Evolutionary conservation across 2,329 filamentous ascomycete genomes (phyloP).

Genomic region (Cladophialophora yegresii): DNA sequence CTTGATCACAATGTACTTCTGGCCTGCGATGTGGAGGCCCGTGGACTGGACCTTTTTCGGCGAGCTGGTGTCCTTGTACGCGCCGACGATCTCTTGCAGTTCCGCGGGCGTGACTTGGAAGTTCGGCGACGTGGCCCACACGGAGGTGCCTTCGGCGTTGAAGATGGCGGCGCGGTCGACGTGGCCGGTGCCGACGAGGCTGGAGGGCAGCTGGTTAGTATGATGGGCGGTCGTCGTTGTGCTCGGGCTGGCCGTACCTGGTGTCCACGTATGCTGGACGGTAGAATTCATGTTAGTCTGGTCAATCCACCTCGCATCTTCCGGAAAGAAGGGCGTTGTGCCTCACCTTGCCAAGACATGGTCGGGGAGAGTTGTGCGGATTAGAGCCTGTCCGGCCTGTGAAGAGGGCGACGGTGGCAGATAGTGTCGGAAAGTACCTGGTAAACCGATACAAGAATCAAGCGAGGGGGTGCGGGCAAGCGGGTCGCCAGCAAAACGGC

Average conservation of each 20-base stretch:
- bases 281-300: background rate
- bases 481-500: background rate
- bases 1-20: constrained; percentile 75
- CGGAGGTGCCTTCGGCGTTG: constrained; percentile 75
- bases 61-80: constrained; percentile 56
- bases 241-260: constrained; percentile 25
- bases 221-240: background rate
- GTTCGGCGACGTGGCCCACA: constrained; percentile 70
- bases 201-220: constrained; percentile 42
- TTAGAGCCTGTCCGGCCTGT: background rate
- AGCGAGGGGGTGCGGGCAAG: background rate
- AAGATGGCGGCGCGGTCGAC: constrained; percentile 84
- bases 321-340: background rate
- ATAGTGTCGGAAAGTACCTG: background rate
- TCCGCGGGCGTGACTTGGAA: constrained; percentile 69
- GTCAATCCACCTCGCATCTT: background rate
- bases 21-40: constrained; percentile 73
- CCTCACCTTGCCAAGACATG: constrained; percentile 37
- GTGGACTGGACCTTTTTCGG: constrained; percentile 68
- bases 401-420: background rate
- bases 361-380: constrained; percentile 17
- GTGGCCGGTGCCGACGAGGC: constrained; percentile 76
- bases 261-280: constrained; percentile 35
- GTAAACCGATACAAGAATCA: background rate
- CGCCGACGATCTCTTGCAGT: constrained; percentile 56